Base-by-base conservation (phyloP, 2,329 filamentous ascomycete species). In the Paracoccidioides lutzii region DNA sequence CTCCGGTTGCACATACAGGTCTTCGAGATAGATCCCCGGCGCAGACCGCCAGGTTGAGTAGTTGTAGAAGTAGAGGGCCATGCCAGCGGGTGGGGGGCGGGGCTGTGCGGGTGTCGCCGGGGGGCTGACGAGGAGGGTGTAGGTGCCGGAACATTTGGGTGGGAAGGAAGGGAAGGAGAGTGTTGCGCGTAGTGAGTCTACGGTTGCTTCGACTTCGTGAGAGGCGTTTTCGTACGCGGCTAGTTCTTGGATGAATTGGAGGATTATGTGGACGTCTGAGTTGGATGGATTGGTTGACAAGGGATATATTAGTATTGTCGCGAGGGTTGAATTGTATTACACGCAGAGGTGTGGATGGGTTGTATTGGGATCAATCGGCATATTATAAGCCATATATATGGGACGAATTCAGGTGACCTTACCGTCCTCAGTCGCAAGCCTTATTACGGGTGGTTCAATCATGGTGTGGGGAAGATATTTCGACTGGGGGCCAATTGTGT, bases 31-130 rank as follows among this genome's bases (percentile, higher is more conserved):
- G 66, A 98, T 87, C 2, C 91, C 91, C 0, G 90, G 82, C 48
- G 81, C 81, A n/a, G 87, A 81, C 7, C 87, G 81, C 93, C 93
- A 97, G 0, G 91, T 96, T 66, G 84, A 89, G 73, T 95, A 97
- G 73, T 91, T 97, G 77, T 91, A 90, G 71, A 95, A 97, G 74
- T 90, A 96, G 43, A 96, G 73, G 1, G 90, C 90, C 80, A 96
- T 88, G 50, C 86, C 89, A 0, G 82, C 87, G 69, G 81, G 66
- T 56, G 59, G 49, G 37, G 69, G 61, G 52, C 61, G 41, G 56
- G 61, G 69, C 42, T 73, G 66, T 9, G 75, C 70, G 5, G 73
- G 70, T 9, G 76, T 71, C 28, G 78, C 72, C 33, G 76, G 73
- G 1, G 69, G 68, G 62, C 77, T 76, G 55, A 91, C 72, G 8